A percentile compares a stretch with the other conserved stretches of the same genome.
Evolutionary conservation across 2,329 filamentous ascomycete genomes (phyloP).

Genomic region (Colletotrichum magnum): DNA sequence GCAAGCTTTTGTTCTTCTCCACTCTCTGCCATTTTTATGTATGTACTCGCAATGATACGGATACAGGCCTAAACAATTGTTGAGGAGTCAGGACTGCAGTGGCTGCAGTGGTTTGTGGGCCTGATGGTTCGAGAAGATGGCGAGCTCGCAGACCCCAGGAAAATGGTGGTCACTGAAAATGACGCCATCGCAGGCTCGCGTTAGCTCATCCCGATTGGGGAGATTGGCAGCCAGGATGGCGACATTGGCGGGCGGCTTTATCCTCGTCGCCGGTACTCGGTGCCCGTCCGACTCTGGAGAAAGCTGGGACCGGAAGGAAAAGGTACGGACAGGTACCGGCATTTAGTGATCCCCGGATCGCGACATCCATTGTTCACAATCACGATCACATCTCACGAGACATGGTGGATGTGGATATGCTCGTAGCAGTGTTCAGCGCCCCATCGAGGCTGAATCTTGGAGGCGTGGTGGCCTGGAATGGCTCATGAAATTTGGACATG

Average conservation of each 20-base stretch:
- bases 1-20: no score
- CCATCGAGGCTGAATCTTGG: no score
- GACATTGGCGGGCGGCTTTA: conserved; percentile 36
- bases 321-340: conserved; percentile 27
- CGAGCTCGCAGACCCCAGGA: background rate
- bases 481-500: conserved; percentile 21
- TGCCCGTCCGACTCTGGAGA: conserved; percentile 17
- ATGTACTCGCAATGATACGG: no score
- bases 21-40: no score
- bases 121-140: background rate
- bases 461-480: no score
- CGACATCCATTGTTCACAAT: background rate
- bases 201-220: conserved; percentile 40
- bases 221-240: conserved; percentile 40
- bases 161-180: conserved; percentile 12
- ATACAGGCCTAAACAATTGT: no score
- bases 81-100: no score
- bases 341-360: background rate
- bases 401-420: no score
- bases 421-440: no score
- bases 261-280: conserved; percentile 38
- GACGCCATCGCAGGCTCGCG: conserved; percentile 39
- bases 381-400: background rate
- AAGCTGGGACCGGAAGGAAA: conserved; percentile 3
- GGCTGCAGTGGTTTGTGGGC: no score